A percentile compares a stretch with the other conserved stretches of the same genome.
phyloP scores from a whole-genome alignment of 2,329 filamentous ascomycete genomes.

The Fusarium abutilonis region DNA sequence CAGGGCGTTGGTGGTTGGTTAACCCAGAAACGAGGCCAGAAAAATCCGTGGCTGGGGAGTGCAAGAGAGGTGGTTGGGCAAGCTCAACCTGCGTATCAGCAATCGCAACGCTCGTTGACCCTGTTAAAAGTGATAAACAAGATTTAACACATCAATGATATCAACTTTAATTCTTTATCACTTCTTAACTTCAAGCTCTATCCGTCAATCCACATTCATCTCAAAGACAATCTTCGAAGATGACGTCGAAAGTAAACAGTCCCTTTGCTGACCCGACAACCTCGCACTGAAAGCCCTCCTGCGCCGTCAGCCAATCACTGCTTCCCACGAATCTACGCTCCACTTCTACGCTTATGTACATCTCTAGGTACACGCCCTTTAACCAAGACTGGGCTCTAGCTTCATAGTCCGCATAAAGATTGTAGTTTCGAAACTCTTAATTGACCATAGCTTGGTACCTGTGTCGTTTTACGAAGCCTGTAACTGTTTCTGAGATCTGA shows the following conservation, averaged over 20 bases:
- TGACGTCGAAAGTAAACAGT: constrained; percentile 51
- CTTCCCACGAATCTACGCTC: constrained; percentile 25
- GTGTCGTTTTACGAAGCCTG: constrained; percentile 2
- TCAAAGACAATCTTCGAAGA: constrained; percentile 2
- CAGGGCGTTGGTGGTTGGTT: constrained; percentile 39
- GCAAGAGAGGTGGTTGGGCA: constrained; percentile 36
- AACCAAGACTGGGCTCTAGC: constrained; percentile 12
- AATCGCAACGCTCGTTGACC: constrained; percentile 5
- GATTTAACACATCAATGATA: not conserved
- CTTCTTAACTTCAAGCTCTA: not conserved
- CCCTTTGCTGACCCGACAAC: constrained; percentile 42
- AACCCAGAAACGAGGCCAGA: constrained; percentile 45
- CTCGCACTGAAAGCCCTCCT: constrained; percentile 1
- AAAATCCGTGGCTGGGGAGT: constrained; percentile 45
- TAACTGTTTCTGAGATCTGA: not conserved
- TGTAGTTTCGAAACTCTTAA: constrained; percentile 6
- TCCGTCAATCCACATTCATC: not conserved
- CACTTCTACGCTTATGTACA: constrained; percentile 10
- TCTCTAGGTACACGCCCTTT: constrained; percentile 24
- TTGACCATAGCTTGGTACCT: constrained; percentile 3
- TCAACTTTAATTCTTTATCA: not conserved
- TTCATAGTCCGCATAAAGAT: constrained; percentile 9
- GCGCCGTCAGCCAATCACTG: constrained; percentile 29
- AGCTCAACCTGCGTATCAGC: constrained; percentile 13
- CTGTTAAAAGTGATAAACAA: not conserved